Base-by-base conservation (phyloP, 1,139 yeast species). In the Yamadazyma membranifaciens region DNA sequence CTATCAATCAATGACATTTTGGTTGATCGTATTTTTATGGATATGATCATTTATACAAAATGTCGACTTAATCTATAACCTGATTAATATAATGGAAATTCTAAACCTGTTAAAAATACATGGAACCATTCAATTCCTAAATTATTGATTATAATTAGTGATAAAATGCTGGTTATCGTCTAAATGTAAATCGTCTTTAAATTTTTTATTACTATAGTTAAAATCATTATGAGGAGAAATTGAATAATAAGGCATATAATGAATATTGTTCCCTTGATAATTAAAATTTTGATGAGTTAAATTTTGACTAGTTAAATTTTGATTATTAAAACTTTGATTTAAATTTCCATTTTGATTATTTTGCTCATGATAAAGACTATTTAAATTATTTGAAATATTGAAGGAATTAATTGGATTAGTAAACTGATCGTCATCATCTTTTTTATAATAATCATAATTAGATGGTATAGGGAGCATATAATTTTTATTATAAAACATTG, bases 361-460 rank as follows among this genome's bases (percentile, higher is more conserved):
- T 7, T 16, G 12, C 13, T 50, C 54, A 32, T 50, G 54, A 31
- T 50, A 50, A 22, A 49, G 45, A 20, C 45, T 40, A 37, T 45
- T 47, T 36, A 50, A 38, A 26, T 50, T 50, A 26, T 37, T 39
- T 9, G 46, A 36, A 6, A 50, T 40, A 33, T 45, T 48, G 37
- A 49, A 50, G 13, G 42, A 43, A 12, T 41, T 9, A 12, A 38
- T 27, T 9, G 62, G 63, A 41, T 58, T 60, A 14, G 54, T 49
- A 39, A 59, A 60, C 2, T 52, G 46, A 27, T 42, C 44, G 6
- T 54, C 59, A 12, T 56, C 59, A 11, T 51, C 55, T 38, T 38
- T 39, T 26, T 48, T 45, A 31, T 46, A 42, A 33, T 52, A 54
- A 30, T 50, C 54, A 35, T 45, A 46, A 34, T 45, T 46, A 2